Base-by-base conservation (phyloP, 768 basidiomycete species). In the Kwoniella sp. region DNA sequence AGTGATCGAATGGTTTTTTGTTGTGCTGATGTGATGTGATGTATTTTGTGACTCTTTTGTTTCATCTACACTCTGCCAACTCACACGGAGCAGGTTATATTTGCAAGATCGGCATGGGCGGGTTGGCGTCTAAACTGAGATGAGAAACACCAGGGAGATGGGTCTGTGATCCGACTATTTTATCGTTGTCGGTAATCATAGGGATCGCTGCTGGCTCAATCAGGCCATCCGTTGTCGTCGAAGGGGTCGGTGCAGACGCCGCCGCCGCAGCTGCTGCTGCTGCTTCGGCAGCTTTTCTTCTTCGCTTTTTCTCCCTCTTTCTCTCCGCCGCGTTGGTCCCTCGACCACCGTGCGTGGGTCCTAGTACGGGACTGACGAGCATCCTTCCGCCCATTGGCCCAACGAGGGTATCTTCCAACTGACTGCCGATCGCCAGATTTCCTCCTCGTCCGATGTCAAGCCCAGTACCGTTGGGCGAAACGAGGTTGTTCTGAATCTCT, bases 341-440 rank as follows among this genome's bases (percentile, higher is more conserved):
- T 45, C 41, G 34, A 34, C 34, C 34, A 9, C 50, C 50, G 20
- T 51, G 22, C 2, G 17, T 28, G 4, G 64, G 64, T 13, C 50
- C 64, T 25, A 67, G 31, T 25, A 67, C 66, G 9, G 66, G 66
- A 8, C 52, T 55, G 2, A 67, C 34, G 23, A 67, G 47, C 30
- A 67, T 52, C 50, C 66, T 56, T 11, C 66, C 66, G 28, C 58
- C 59, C 52, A 67, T 61, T 20, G 66, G 66, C 30, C 66, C 66
- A 1, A 60, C 66, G 25, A 67, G 61, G 17, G 66, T 67, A 47
- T 67, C 66, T 45, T 59, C 58, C 55, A 64, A n/a, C 8, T 31
- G 37, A 23, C 37, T 15, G 17, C 50, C 55, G 30, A 52, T 55
- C 1, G 31, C 58, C 22, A 58, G 12, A 2, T 29, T 28, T 11